A percentile compares a stretch with the other conserved stretches of the same genome.
These are phyloP conservation scores for Globisporangium perplexum DNA, from an alignment of 352 stramenopile species.

Conservation along the genomic window DNA sequence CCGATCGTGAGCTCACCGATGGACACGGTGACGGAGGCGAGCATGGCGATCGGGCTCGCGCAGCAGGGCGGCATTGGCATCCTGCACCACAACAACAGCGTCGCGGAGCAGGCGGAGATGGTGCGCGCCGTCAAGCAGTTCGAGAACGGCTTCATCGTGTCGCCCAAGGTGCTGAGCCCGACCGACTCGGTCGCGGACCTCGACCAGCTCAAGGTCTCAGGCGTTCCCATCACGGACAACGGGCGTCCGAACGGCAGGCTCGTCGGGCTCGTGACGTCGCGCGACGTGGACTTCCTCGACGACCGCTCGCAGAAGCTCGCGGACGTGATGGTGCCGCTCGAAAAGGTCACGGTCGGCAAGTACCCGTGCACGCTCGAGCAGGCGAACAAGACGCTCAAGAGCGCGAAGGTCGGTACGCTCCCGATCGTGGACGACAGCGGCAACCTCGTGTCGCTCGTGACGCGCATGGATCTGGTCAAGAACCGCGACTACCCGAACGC, in stretches of 20 bases:
- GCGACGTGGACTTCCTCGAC: slow-evolving; percentile 97
- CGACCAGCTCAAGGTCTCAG: slow-evolving; percentile 91
- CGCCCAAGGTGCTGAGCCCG: slow-evolving; percentile 94
- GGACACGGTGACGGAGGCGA: slow-evolving; percentile 98
- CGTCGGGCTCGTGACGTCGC: slow-evolving; percentile 96
- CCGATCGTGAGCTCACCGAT: slow-evolving; percentile 98
- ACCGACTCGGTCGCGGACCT: slow-evolving; percentile 92
- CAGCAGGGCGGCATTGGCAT: slow-evolving; percentile 97
- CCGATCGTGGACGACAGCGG: slow-evolving; percentile 95
- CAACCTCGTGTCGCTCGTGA: slow-evolving; percentile 96
- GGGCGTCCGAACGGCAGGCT: slow-evolving; percentile 94
- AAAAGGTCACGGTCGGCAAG: slow-evolving; percentile 84
- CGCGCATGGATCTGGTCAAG: slow-evolving; percentile 95
- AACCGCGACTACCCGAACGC: slow-evolving; percentile 94
- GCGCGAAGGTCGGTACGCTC: slow-evolving; percentile 98
- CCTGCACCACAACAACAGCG: slow-evolving; percentile 97
- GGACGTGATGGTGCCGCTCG: slow-evolving; percentile 71
- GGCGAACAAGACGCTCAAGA: slow-evolving; percentile 95
- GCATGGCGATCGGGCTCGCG: slow-evolving; percentile 98
- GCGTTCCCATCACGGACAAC: slow-evolving; percentile 97
- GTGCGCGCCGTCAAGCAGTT: slow-evolving; percentile 94
- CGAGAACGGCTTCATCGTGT: slow-evolving; percentile 99
- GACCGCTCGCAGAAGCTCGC: slow-evolving; percentile 70
- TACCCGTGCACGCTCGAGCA: slow-evolving; percentile 93
- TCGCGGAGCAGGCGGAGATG: slow-evolving; percentile 92